Evolutionary conservation across 2,329 filamentous ascomycete species (phyloP).

Genomic region (Camptophora hylomeconis): DNA sequence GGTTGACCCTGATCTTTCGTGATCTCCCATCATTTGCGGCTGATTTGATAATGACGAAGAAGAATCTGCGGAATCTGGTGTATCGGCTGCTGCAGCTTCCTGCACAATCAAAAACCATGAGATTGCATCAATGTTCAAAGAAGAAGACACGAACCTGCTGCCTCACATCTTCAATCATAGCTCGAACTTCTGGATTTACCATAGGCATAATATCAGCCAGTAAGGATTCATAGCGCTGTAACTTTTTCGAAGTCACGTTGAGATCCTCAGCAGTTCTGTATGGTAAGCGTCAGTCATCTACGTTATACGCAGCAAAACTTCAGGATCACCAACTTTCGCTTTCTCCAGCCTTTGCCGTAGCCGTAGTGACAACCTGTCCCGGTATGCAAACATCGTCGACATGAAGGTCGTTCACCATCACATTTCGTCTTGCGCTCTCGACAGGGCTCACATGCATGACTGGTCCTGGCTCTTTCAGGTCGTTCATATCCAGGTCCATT

Average conservation of each 20-base stretch:
- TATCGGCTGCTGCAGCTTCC: constrained; percentile 1
- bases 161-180: constrained; percentile 16
- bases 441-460: constrained; percentile 18
- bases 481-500: constrained; percentile 12
- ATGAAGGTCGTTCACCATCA: constrained; percentile 16
- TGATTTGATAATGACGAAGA: not conserved
- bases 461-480: constrained; percentile 16
- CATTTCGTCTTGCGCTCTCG: constrained; percentile 18
- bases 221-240: constrained; percentile 16
- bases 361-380: constrained; percentile 17
- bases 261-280: constrained; percentile 17
- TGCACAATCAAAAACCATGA: not conserved
- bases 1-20: not conserved
- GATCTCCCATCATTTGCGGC: constrained; percentile 1
- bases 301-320: not conserved
- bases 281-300: not conserved
- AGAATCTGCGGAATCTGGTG: not conserved
- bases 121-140: not conserved
- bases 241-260: constrained; percentile 14
- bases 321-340: constrained; percentile 15
- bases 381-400: constrained; percentile 16
- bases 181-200: constrained; percentile 14
- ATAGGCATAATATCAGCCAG: constrained; percentile 16
- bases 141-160: constrained; percentile 9
- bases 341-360: constrained; percentile 18